Evolutionary conservation across 2,329 filamentous ascomycete genomes (phyloP).

Genomic region (Ophiostoma piceae): DNA sequence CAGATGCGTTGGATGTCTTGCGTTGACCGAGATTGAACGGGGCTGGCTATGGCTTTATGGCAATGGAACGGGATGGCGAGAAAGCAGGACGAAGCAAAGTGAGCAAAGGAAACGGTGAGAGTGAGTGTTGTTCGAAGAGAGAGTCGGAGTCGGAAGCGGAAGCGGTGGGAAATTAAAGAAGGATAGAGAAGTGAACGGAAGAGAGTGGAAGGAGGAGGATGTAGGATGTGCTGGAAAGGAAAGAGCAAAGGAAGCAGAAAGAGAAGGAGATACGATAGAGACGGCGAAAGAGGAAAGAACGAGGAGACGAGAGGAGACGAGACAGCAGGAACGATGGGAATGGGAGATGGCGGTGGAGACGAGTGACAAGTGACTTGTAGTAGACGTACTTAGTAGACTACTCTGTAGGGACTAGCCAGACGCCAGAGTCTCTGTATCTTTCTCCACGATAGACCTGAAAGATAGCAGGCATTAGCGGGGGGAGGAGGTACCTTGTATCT

Average conservation of each 20-base stretch:
- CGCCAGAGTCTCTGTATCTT: background rate
- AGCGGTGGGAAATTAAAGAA: conserved; percentile 18
- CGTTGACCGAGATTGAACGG: conserved; percentile 6
- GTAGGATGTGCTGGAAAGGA: conserved; percentile 10
- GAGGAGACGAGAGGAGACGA: conserved; percentile 32
- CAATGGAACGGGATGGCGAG: background rate
- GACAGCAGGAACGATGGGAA: conserved; percentile 25
- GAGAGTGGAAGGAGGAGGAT: conserved; percentile 15
- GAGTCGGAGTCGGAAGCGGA: conserved; percentile 13
- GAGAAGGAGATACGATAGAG: conserved; percentile 31
- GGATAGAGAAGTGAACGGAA: conserved; percentile 12
- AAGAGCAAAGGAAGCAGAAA: conserved; percentile 29
- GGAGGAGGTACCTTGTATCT: background rate
- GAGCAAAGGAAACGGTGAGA: conserved; percentile 34
- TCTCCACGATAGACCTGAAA: background rate
- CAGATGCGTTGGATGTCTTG: conserved; percentile 1
- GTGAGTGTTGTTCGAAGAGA: conserved; percentile 14
- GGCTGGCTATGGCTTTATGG: conserved; percentile 12
- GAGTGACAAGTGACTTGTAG: background rate
- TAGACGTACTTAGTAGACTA: too few species aligned
- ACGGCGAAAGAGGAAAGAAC: conserved; percentile 29
- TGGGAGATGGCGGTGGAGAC: conserved; percentile 24
- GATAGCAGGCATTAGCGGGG: background rate
- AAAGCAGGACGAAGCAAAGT: conserved; percentile 27
- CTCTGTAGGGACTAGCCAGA: background rate